Evolutionary conservation across 2,329 filamentous ascomycete genomes (phyloP).

Genomic region (Hypoxylon sp.): DNA sequence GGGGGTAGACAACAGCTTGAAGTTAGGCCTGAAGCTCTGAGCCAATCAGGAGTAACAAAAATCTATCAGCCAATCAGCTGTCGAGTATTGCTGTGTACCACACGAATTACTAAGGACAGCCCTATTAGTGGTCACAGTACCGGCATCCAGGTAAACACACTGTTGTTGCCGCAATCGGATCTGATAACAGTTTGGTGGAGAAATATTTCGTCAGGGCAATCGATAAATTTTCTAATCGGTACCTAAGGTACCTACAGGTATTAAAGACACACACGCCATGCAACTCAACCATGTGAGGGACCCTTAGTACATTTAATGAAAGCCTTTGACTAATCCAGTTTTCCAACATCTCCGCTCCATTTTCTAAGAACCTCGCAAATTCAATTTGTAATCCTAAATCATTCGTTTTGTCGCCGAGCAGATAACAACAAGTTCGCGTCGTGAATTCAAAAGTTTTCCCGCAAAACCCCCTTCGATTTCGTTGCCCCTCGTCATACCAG

Average conservation of each 20-base stretch:
- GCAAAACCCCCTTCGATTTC: background rate
- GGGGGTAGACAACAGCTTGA: background rate
- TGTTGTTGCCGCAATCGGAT: constrained; percentile 49
- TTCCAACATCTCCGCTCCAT: constrained; percentile 34
- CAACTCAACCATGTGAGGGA: background rate
- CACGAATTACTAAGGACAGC: constrained; percentile 7
- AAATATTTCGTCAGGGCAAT: constrained; percentile 41
- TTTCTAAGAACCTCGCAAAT: constrained; percentile 11
- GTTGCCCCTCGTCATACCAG: constrained; percentile 25
- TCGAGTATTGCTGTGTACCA: constrained; percentile 7
- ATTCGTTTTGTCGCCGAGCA: constrained; percentile 1
- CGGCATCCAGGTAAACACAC: background rate
- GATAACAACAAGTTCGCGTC: constrained; percentile 7
- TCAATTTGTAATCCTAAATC: constrained; percentile 39
- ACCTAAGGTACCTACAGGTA: background rate
- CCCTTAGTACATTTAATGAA: constrained; percentile 16
- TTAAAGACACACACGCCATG: background rate
- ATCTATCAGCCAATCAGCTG: constrained; percentile 9
- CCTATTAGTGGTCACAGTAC: constrained; percentile 4
- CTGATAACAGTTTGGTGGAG: constrained; percentile 47
- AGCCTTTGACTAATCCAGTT: constrained; percentile 46
- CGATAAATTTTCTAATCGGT: constrained; percentile 27
- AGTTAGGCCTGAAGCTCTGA: background rate
- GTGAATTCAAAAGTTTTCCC: background rate
- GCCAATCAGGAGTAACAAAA: constrained; percentile 3